Evolutionary conservation across 2,329 filamentous ascomycete genomes (phyloP).

Genomic region (Didymella pomorum): DNA sequence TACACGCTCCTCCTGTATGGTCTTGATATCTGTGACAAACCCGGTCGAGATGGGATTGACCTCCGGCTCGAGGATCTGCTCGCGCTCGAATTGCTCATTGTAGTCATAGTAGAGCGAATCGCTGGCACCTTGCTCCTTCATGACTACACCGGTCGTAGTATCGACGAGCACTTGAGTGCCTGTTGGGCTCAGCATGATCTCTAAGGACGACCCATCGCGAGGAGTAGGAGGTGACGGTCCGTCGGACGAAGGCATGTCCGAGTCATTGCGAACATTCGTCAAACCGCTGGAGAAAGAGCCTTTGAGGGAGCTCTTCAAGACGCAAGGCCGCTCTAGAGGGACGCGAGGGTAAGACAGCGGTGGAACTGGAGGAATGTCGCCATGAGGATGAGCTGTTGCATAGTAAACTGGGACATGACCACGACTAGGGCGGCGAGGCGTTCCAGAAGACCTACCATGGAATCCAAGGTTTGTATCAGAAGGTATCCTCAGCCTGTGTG

Average conservation of each 20-base stretch:
- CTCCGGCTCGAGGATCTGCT: slow-evolving; percentile 27
- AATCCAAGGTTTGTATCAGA: slow-evolving; percentile 38
- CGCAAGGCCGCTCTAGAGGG: slow-evolving; percentile 32
- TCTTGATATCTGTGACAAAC: slow-evolving; percentile 54
- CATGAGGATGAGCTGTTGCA: slow-evolving; percentile 19
- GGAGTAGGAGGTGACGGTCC: slow-evolving; percentile 56
- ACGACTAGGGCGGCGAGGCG: slow-evolving; percentile 26
- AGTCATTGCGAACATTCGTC: slow-evolving; percentile 47
- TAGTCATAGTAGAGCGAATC: slow-evolving; percentile 49
- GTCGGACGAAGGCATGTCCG: slow-evolving; percentile 55
- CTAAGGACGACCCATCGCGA: slow-evolving; percentile 47
- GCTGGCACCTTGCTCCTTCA: slow-evolving; percentile 30
- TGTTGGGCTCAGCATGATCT: slow-evolving; percentile 37
- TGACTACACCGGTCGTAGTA: slow-evolving; percentile 37
- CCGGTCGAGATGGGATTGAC: slow-evolving; percentile 42
- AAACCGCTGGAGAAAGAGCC: slow-evolving; percentile 44
- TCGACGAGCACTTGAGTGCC: slow-evolving; percentile 35
- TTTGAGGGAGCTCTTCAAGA: slow-evolving; percentile 30
- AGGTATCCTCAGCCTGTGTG: slow-evolving; percentile 35
- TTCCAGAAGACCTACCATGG: slow-evolving; percentile 25
- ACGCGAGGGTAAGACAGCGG: slow-evolving; percentile 31
- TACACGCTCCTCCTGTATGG: slow-evolving; percentile 51
- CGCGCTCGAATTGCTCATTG: slow-evolving; percentile 48
- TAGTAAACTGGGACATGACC: slow-evolving; percentile 24
- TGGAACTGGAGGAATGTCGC: slow-evolving; percentile 38